Percentiles rank a stretch among this genome's conserved stretches.
Evolutionary conservation across 1,284 basidiomycete genomes (phyloP).

Genomic region (Austroboletus sp.): DNA sequence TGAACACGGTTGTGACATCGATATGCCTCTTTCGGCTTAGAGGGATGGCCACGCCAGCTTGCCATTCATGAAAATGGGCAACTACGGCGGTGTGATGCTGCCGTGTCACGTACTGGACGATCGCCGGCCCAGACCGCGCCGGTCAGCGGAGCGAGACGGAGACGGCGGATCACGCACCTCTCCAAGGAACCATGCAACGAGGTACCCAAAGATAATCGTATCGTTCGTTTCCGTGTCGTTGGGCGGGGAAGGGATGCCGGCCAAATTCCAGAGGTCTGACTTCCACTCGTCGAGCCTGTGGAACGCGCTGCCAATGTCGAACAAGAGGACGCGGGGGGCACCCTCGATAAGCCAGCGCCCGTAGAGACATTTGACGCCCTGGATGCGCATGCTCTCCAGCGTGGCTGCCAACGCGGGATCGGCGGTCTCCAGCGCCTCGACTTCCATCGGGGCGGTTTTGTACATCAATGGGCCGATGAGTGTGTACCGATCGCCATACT

Average conservation of each 20-base stretch:
- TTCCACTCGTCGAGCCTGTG: constrained; percentile 96
- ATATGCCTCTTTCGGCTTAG: constrained; percentile 94
- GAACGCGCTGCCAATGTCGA: constrained; percentile 89
- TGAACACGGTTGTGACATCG: constrained; percentile 96
- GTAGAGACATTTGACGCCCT: constrained; percentile 91
- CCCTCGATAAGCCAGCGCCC: constrained; percentile 98
- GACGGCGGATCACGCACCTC: constrained; percentile 55
- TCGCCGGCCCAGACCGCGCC: constrained; percentile 5
- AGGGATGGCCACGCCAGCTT: constrained; percentile 93
- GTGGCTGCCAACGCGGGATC: constrained; percentile 65
- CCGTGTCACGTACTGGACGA: constrained; percentile 65
- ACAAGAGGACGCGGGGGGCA: constrained; percentile 87
- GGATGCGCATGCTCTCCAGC: constrained; percentile 71
- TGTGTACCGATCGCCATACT: constrained; percentile 86
- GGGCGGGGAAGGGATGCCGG: constrained; percentile 92
- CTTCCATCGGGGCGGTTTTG: constrained; percentile 98
- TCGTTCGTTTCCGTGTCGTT: constrained; percentile 98
- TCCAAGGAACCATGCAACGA: constrained; percentile 98
- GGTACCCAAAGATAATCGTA: constrained; percentile 97
- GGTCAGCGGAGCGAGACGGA: constrained; percentile 6
- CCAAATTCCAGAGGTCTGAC: constrained; percentile 93
- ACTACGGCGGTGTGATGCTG: constrained; percentile 81
- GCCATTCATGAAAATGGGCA: constrained; percentile 99
- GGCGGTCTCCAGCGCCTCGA: constrained; percentile 84
- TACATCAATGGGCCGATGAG: constrained; percentile 94